Base-by-base conservation (phyloP, 176 grass and related monocot genomes). In the Olyra latifolia region DNA sequence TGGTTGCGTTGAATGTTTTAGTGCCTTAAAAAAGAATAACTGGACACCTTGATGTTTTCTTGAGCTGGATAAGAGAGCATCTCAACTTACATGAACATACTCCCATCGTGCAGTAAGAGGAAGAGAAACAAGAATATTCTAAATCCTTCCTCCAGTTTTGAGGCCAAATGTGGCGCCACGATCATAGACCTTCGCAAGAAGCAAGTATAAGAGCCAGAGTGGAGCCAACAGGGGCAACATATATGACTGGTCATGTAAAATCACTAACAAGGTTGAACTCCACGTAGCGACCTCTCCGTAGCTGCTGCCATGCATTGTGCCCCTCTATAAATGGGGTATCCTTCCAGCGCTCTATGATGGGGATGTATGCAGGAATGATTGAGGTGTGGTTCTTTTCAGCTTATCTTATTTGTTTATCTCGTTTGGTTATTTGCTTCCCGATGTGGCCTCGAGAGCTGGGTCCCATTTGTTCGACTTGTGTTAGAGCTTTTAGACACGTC, bases 101-200 rank as follows among this genome's bases (percentile, higher is more conserved):
- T 91, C 88, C 92, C 92, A 94, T 25, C 88, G 86, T 57, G 88
- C 86, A 4, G 88, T 89, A 24, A 89, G 70, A 41, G 92, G 92
- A 28, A 94, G 88, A 57, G 88, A 94, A 75, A 91, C 92, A 71
- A 94, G 92, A 45, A 94, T 94, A 62, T 88, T 94, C 83, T 94
- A 88, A 50, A 94, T 91, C 79, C 92, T 80, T 27, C 92, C 89
- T 59, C 89, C 92, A 46, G 92, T 94, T 80, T 94, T 91, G 30
- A 94, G 83, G 60, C 89, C 92, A 61, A 94, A 94, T 84, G 86
- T 94, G 10, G 92, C 91, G 32, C 92, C 92, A 35, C 89, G 85
- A 68, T 94, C 92, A 66, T 94, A 94, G 59, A 94, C 86, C 92
- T 94, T 88, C 20, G 13, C 5, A 72, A 60, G 59, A 12, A 54